Evolutionary conservation across 2,329 filamentous ascomycete genomes (phyloP).

Genomic region (Penicillium sp.): DNA sequence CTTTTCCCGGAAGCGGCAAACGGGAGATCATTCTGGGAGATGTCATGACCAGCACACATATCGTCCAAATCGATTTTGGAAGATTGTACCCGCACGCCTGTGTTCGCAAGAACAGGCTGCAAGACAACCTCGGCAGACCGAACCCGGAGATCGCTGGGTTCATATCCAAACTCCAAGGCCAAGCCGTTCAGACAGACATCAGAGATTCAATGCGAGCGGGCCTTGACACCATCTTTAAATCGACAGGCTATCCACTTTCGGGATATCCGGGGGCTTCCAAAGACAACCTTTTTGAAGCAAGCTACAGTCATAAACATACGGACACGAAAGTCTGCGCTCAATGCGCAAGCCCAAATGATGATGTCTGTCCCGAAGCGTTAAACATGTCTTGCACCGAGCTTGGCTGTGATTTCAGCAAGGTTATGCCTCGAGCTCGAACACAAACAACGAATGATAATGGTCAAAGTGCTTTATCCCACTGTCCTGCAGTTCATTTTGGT

Average conservation of each 20-base stretch:
- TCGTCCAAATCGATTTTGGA: slow-evolving; percentile 29
- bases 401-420: too few relatives aligned
- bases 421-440: too few relatives aligned
- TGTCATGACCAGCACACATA: slow-evolving; percentile 23
- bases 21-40: slow-evolving; percentile 17
- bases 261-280: too few relatives aligned
- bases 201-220: not conserved
- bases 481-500: slow-evolving; percentile 20
- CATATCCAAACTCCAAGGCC: slow-evolving; percentile 23
- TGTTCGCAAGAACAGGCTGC: slow-evolving; percentile 21
- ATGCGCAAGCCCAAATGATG: too few relatives aligned
- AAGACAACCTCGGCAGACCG: slow-evolving; percentile 21
- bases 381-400: too few relatives aligned
- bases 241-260: too few relatives aligned
- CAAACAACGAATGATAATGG: too few relatives aligned
- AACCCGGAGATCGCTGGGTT: slow-evolving; percentile 30
- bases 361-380: too few relatives aligned
- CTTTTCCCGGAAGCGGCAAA: not conserved
- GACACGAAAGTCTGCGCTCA: too few relatives aligned
- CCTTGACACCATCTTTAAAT: too few relatives aligned
- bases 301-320: slow-evolving; percentile 2
- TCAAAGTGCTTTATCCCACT: too few relatives aligned
- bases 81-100: slow-evolving; percentile 19
- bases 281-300: not conserved
- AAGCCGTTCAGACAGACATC: slow-evolving; percentile 12